phyloP scores from a whole-genome alignment of 2,329 filamentous ascomycete genomes.

The Xylariaceae sp. region DNA sequence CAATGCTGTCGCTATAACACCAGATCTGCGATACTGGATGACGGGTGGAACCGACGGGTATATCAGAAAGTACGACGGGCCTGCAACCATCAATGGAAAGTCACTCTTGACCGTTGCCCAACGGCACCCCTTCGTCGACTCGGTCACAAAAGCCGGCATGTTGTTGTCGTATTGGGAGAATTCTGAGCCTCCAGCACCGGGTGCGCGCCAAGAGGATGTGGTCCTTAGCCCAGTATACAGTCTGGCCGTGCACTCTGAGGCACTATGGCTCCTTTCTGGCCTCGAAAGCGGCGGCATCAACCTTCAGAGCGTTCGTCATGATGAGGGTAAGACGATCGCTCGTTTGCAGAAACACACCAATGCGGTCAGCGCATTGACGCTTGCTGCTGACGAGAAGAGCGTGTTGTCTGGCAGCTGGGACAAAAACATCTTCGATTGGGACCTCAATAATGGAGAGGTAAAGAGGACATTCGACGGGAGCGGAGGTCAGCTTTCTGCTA shows the following conservation, averaged over 20 bases:
- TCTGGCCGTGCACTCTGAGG: slow-evolving; percentile 83
- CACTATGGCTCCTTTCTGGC: slow-evolving; percentile 86
- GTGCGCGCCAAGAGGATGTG: slow-evolving; percentile 50
- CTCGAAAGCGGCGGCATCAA: slow-evolving; percentile 90
- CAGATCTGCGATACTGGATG: slow-evolving; percentile 92
- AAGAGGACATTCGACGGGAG: slow-evolving; percentile 73
- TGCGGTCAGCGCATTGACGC: slow-evolving; percentile 80
- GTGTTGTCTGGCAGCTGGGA: slow-evolving; percentile 95
- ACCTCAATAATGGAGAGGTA: slow-evolving; percentile 78
- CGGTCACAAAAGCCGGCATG: slow-evolving; percentile 90
- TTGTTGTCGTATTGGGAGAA: slow-evolving; percentile 99
- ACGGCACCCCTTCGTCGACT: slow-evolving; percentile 94
- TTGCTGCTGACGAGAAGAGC: slow-evolving; percentile 80
- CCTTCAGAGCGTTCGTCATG: slow-evolving; percentile 85
- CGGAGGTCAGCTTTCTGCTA: slow-evolving; percentile 79
- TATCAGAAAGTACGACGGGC: slow-evolving; percentile 94
- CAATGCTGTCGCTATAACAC: slow-evolving; percentile 86
- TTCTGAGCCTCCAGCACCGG: slow-evolving; percentile 61
- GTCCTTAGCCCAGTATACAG: slow-evolving; percentile 89
- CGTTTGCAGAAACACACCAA: slow-evolving; percentile 81
- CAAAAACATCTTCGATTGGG: slow-evolving; percentile 91
- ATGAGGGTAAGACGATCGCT: slow-evolving; percentile 86
- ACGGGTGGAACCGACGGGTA: slow-evolving; percentile 93
- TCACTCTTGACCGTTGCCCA: slow-evolving; percentile 91
- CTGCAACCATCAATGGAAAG: slow-evolving; percentile 92